Percentiles rank a stretch among this genome's conserved stretches.
Evolutionary conservation across 768 basidiomycete species (phyloP).

Genomic region (Leccinum broughii): DNA sequence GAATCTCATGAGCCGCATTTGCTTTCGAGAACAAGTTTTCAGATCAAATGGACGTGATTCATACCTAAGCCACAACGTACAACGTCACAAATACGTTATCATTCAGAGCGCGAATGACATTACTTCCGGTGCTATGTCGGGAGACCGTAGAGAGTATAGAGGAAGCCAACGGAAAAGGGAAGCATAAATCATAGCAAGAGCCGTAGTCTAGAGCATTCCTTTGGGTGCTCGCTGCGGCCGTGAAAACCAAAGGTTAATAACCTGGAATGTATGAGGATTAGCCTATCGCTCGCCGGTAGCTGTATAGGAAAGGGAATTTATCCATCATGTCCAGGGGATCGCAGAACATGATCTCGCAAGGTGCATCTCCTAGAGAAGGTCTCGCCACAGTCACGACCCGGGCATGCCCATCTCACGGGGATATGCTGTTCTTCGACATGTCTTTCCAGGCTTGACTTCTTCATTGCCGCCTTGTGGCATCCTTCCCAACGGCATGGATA

Average conservation of each 20-base stretch:
- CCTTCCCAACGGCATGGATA: constrained; percentile 14
- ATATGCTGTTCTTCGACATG: constrained; percentile 16
- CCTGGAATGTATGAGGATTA: background rate
- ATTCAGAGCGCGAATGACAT: background rate
- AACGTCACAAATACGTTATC: background rate
- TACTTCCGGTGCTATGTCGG: background rate
- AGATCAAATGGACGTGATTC: background rate
- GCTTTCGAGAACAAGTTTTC: background rate
- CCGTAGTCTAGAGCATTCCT: background rate
- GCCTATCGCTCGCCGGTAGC: background rate
- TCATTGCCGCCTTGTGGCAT: constrained; percentile 7
- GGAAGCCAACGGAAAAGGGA: background rate
- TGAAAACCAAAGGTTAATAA: background rate
- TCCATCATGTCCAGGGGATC: background rate
- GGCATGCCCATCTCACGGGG: constrained; percentile 15
- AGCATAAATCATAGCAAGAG: background rate
- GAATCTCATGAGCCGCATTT: background rate
- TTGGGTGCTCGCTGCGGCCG: background rate
- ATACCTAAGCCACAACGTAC: constrained; percentile 9
- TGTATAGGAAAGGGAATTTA: background rate
- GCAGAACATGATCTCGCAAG: background rate
- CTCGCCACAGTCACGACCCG: background rate
- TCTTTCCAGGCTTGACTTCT: constrained; percentile 7
- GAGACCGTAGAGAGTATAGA: background rate
- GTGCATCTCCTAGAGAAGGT: constrained; percentile 2